Evolutionary conservation across 2,329 filamentous ascomycete genomes (phyloP).

Genomic region (Colletotrichum orbiculare): DNA sequence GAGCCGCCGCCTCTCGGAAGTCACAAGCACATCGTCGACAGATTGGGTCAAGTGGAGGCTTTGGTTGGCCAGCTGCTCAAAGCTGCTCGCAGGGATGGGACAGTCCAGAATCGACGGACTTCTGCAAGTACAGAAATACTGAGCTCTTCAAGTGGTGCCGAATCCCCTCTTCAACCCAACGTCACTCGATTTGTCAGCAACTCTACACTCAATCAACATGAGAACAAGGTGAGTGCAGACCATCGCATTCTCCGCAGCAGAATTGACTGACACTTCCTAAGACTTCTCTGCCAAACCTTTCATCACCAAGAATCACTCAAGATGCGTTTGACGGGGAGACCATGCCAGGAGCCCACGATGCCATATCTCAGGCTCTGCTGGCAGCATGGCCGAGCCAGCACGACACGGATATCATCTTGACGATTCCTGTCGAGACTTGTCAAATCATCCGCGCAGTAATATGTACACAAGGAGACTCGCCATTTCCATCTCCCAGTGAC

Average conservation of each 20-base stretch:
- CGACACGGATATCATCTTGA: conserved; percentile 2
- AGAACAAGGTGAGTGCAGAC: too few relatives aligned
- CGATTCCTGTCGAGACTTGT: conserved; percentile 7
- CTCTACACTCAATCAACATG: too few relatives aligned
- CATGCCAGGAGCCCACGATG: not conserved
- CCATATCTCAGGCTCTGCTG: not conserved
- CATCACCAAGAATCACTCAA: not conserved
- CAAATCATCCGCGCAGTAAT: conserved; percentile 17
- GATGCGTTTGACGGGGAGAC: not conserved
- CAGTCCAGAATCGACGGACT: not conserved
- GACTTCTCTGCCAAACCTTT: not conserved
- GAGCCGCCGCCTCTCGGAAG: conserved; percentile 41
- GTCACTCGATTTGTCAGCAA: too few relatives aligned
- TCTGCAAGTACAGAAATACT: not conserved
- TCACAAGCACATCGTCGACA: conserved; percentile 44
- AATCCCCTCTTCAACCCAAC: not conserved
- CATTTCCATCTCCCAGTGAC: not conserved
- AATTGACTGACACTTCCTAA: too few relatives aligned
- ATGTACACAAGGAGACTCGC: not conserved
- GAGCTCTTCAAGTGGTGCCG: not conserved
- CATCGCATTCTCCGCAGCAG: too few relatives aligned
- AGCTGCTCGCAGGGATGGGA: not conserved
- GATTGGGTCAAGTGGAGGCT: conserved; percentile 50
- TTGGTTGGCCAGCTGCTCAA: conserved; percentile 45
- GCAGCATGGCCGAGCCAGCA: conserved; percentile 15